Conservation (phyloP, 1,284 basidiomycete genomes). For the Malassezia vespertilionis region DNA sequence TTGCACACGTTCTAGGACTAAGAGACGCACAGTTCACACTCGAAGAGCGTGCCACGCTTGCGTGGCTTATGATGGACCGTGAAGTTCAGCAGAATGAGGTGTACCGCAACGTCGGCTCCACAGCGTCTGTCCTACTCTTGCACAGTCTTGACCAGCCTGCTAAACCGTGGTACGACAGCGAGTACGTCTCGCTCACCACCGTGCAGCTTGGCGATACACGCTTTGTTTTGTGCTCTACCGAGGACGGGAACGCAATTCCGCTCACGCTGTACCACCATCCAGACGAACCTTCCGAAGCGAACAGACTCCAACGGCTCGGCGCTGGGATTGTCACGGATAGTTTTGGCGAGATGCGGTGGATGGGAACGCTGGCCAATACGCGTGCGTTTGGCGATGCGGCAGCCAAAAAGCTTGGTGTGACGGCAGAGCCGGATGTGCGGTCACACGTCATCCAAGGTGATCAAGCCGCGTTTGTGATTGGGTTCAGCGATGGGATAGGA, state of each 20-base stretch:
- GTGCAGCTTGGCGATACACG: conserved; percentile 79
- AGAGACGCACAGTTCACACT: conserved; percentile 28
- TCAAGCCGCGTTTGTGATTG: conserved; percentile 33
- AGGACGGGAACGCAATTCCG: conserved; percentile 61
- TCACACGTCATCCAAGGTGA: conserved; percentile 59
- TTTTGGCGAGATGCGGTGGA: conserved; percentile 91
- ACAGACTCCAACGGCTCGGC: conserved; percentile 73
- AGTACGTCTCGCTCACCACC: conserved; percentile 55
- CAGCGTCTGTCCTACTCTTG: conserved; percentile 75
- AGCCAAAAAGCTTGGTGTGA: conserved; percentile 63
- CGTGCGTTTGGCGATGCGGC: conserved; percentile 82
- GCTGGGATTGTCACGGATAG: conserved; percentile 81
- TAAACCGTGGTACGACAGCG: conserved; percentile 45
- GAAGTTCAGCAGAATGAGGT: conserved; percentile 29
- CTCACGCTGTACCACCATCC: conserved; percentile 68
- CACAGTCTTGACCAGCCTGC: conserved; percentile 69
- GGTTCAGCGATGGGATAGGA: conserved; percentile 66
- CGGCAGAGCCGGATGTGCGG: conserved; percentile 84
- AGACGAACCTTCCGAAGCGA: conserved; percentile 72
- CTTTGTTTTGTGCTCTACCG: conserved; percentile 65
- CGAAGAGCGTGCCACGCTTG: conserved; percentile 40
- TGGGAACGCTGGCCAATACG: conserved; percentile 88
- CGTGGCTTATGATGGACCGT: conserved; percentile 41
- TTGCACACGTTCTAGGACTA: conserved; percentile 26
- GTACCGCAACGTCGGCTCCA: conserved; percentile 58